Conservation (phyloP, 176 grass and related monocot genomes). For the Phragmites australis region DNA sequence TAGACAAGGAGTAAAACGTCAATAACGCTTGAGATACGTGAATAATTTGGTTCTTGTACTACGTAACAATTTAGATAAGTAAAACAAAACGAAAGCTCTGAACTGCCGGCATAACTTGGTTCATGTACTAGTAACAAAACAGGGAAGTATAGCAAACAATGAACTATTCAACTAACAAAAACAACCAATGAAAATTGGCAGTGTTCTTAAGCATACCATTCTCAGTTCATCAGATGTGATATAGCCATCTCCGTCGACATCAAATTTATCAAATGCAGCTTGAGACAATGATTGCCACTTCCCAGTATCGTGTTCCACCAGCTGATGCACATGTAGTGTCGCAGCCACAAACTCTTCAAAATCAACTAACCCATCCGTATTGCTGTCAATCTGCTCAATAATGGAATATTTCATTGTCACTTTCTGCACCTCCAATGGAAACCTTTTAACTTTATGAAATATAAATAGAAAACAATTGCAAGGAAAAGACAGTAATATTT, state of each 20-base stretch:
- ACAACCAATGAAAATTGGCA: background rate
- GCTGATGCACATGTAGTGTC: slow-evolving; percentile 85
- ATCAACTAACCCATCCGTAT: slow-evolving; percentile 95
- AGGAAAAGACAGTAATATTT: background rate
- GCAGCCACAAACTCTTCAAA: slow-evolving; percentile 94
- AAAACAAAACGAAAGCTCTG: background rate
- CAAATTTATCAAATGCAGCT: slow-evolving; percentile 91
- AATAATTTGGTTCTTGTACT: background rate
- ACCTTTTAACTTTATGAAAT: slow-evolving; percentile 17
- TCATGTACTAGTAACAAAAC: background rate
- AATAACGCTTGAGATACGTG: slow-evolving; percentile 1
- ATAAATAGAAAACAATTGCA: background rate
- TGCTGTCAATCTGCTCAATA: slow-evolving; percentile 79
- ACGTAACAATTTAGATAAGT: background rate
- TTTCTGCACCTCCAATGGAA: slow-evolving; percentile 6
- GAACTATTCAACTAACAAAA: background rate
- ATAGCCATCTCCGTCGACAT: slow-evolving; percentile 84
- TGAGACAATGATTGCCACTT: slow-evolving; percentile 85
- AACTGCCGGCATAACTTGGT: slow-evolving; percentile 5
- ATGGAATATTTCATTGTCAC: background rate
- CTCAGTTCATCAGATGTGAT: slow-evolving; percentile 92
- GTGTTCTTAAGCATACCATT: slow-evolving; percentile 56
- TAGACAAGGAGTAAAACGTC: slow-evolving; percentile 23
- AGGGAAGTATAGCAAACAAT: background rate
- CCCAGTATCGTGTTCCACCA: slow-evolving; percentile 76